Base-by-base conservation (phyloP, 768 basidiomycete species). In the Collybia sp. region DNA sequence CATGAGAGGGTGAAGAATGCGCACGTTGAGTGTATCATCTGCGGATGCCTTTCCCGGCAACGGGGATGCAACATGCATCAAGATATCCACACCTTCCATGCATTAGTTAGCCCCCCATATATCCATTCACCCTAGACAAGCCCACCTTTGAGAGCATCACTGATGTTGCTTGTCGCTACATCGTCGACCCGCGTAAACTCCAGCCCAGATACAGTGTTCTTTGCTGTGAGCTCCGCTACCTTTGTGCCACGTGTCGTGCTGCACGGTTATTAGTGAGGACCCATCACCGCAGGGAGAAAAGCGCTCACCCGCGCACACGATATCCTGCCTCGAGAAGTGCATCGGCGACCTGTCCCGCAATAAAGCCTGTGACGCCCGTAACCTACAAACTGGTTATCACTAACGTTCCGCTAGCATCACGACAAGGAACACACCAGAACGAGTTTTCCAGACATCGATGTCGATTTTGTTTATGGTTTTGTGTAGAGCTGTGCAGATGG, bases 61-160 rank as follows among this genome's bases (percentile, higher is more conserved):
- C 4, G 56, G 53, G 13, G 61, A 61, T 9, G 65, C 67, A 16
- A 59, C 58, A 47, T 71, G 70, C 17, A 58, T 56, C 32, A 77
- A 58, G 1, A 63, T 73, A 34, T 68, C 62, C 25, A 75, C 66
- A 8, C 67, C 71, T 60, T 25, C 67, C 63, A 50, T 70, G 64
- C 9, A 63, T 69, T 30, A n/a, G 68, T 65, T 30, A 30, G 25
- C 6, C 13, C 10, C n/a, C 35, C n/a, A n/a, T n/a, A n/a, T n/a
- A n/a, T 6, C 35, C 13, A 37, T 37, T 10, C 17, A 10, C 35
- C 35, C 3, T 37, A 3, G 30, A 12, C 12, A n/a, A 9, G 18
- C 45, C 8, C 20, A 50, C 53, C 51, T 49, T 53, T 50, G 25
- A 55, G 36, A 12, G 40, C 46, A 2, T 53, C 43, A 1, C 34